Evolutionary conservation across 1,284 basidiomycete genomes (phyloP).

Genomic region (Tylopilus orsonianus): DNA sequence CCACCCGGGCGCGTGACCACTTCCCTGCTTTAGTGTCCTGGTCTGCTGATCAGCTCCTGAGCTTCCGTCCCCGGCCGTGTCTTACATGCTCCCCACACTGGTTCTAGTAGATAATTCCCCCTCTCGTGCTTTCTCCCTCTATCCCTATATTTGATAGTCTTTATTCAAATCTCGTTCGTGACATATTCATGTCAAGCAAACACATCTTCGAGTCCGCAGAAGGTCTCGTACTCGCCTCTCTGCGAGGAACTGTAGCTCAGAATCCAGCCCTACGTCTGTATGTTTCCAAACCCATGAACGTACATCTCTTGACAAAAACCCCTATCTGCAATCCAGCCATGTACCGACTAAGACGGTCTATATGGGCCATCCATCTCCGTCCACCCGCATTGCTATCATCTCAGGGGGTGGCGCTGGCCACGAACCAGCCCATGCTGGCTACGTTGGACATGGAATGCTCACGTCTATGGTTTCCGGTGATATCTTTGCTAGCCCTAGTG

Average conservation of each 20-base stretch:
- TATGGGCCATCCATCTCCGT: slow-evolving; percentile 33
- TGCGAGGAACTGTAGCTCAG: slow-evolving; percentile 50
- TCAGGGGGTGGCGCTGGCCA: slow-evolving; percentile 71
- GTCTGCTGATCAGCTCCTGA: neutral
- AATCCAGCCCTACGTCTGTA: slow-evolving; percentile 54
- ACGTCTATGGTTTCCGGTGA: slow-evolving; percentile 61
- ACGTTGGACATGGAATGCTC: slow-evolving; percentile 61
- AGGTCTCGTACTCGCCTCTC: slow-evolving; percentile 53
- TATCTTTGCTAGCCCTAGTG: slow-evolving; percentile 65
- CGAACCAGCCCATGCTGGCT: slow-evolving; percentile 65
- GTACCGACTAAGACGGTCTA: slow-evolving; percentile 41
- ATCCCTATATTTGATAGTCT: neutral
- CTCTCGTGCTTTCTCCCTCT: no score
- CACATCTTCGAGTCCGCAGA: slow-evolving; percentile 51
- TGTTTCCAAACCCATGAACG: slow-evolving; percentile 23
- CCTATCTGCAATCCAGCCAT: slow-evolving; percentile 30
- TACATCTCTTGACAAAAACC: neutral
- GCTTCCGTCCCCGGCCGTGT: neutral
- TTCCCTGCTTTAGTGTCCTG: neutral
- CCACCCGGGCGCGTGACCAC: no score
- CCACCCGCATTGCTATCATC: slow-evolving; percentile 50
- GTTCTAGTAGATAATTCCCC: neutral
- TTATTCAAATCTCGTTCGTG: neutral
- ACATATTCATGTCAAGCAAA: slow-evolving; percentile 29
- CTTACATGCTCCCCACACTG: neutral